Base-by-base conservation (phyloP, 139 green algal species). In the Haematococcus sp. region DNA sequence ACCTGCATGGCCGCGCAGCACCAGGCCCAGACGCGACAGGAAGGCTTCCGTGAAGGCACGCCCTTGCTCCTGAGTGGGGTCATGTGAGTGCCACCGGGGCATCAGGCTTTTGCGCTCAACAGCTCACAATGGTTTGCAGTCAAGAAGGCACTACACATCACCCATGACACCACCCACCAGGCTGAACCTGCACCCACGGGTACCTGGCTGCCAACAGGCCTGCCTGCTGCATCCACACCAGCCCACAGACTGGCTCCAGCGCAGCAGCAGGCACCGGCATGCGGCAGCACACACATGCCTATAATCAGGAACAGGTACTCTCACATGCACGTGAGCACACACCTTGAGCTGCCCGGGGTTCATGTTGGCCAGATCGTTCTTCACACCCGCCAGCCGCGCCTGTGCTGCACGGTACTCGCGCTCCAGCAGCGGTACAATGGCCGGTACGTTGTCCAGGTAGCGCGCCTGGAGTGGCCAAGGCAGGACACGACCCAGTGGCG, bases 361-460 rank as follows among this genome's bases (percentile, higher is more conserved):
- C 44, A 94, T 77, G 66, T 86, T 77, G 16, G 73, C 70, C 52
- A 94, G 83, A 71, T 95, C 89, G 23, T 68, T 60, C 3, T 67
- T 71, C n/a, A 68, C 66, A 15, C 74, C 71, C 35, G 86, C 81
- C 68, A 93, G 81, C 4, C 82, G 78, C 22, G 67, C 51, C 35
- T 79, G 68, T 0, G 88, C 90, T 33, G 73, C 78, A 11, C 91
- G 80, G 74, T 92, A 88, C 87, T 98, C 94, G 64, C 83, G 79
- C 80, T 98, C 94, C 75, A 98, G 88, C 68, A 97, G 70, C 16
- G 94, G 92, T 22, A 98, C 88, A 51, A 98, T 97, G 58, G 85
- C 76, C 1, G 94, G 94, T 25, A 98, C 92, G 49, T 91, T 94
- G 82, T 97, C 92, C 63, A 96, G 81, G 83, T 97, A 98, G 32